Percentiles rank a stretch among this genome's conserved stretches.
These are phyloP conservation scores for Phyllosticta citribraziliensis DNA, from an alignment of 2,329 filamentous ascomycete species.

Conservation along the genomic window DNA sequence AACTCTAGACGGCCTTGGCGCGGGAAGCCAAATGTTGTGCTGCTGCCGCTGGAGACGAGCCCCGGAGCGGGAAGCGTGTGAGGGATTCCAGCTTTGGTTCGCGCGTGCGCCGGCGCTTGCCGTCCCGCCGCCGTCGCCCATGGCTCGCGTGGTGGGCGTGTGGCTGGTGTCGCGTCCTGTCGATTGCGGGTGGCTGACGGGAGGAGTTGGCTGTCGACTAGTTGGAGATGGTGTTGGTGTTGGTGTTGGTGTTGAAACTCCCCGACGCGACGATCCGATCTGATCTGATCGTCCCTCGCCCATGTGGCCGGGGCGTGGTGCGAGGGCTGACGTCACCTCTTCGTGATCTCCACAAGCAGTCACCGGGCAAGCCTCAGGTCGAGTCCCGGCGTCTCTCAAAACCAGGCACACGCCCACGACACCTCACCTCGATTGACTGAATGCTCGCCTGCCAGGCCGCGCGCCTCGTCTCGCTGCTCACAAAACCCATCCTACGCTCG, in stretches of 20 bases:
- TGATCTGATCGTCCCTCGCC: no score
- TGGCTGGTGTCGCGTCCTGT: background rate
- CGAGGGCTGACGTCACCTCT: no score
- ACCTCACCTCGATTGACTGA: background rate
- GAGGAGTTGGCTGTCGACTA: background rate
- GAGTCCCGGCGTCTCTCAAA: background rate
- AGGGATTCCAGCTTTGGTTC: no score
- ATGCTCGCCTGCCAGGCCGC: background rate
- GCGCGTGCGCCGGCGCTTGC: no score
- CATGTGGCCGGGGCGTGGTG: no score
- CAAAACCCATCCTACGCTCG: background rate
- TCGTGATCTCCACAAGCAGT: no score
- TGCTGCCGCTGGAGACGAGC: no score
- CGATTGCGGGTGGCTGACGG: background rate
- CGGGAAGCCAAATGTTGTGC: background rate
- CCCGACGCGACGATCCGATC: no score
- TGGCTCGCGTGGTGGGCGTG: background rate
- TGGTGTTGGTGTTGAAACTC: no score
- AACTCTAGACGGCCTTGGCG: background rate
- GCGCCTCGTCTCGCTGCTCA: background rate
- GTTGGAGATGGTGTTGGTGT: background rate
- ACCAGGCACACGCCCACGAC: background rate
- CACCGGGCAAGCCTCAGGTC: no score
- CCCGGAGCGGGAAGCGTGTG: no score
- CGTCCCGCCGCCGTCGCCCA: no score